Conservation (phyloP, 164 flowering plant genomes). For the Taxillus chinensis region DNA sequence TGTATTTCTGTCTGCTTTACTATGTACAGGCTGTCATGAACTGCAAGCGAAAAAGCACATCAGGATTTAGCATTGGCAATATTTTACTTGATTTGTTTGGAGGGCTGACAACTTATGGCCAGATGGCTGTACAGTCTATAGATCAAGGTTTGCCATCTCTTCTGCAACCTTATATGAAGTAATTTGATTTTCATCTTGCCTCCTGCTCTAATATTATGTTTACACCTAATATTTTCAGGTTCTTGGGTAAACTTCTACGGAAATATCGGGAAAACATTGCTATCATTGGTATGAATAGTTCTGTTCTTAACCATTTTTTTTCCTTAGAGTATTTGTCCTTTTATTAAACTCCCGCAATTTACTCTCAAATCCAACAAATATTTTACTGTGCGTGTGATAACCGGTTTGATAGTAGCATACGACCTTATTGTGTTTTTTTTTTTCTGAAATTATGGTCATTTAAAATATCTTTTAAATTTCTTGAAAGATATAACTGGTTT, state of each 20-base stretch:
- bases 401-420: too few species aligned
- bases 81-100: slow-evolving; percentile 82
- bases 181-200: not conserved
- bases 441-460: too few species aligned
- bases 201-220: not conserved
- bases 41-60: slow-evolving; percentile 76
- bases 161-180: not conserved
- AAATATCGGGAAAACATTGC: slow-evolving; percentile 76
- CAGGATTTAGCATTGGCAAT: slow-evolving; percentile 91
- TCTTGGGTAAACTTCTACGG: slow-evolving; percentile 86
- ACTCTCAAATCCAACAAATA: too few species aligned
- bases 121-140: slow-evolving; percentile 83
- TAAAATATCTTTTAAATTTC: too few species aligned
- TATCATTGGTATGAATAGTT: slow-evolving; percentile 60
- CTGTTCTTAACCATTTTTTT: not conserved
- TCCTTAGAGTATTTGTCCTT: too few species aligned
- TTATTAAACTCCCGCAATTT: too few species aligned
- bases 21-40: slow-evolving; percentile 60
- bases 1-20: not conserved
- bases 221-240: slow-evolving; percentile 26
- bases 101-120: slow-evolving; percentile 63
- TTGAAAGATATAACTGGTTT: too few species aligned
- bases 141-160: slow-evolving; percentile 58
- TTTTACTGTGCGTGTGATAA: too few species aligned
- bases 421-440: too few species aligned